phyloP scores from a whole-genome alignment of 1,284 basidiomycete species.

The Veloboletus limbatus region DNA sequence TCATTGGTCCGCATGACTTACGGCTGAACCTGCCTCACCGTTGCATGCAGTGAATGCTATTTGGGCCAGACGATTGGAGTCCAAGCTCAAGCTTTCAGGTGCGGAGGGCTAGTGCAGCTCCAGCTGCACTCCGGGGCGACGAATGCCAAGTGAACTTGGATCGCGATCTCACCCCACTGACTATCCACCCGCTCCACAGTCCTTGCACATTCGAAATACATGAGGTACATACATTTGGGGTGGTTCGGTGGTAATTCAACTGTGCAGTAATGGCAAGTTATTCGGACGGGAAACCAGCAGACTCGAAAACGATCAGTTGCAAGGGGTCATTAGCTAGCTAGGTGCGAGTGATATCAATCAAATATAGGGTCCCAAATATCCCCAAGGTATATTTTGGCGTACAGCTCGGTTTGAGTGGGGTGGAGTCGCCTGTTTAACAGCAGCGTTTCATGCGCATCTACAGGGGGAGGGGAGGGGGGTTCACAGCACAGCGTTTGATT shows the following conservation, averaged over 20 bases:
- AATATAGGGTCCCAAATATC: slow-evolving; percentile 1
- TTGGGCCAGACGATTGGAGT: no score
- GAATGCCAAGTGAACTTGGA: no score
- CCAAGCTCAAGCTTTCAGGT: no score
- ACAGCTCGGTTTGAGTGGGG: no score
- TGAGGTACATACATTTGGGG: neutral
- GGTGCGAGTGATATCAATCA: slow-evolving; percentile 13
- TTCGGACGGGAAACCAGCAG: neutral
- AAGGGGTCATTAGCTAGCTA: slow-evolving; percentile 1
- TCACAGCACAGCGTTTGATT: slow-evolving; percentile 5
- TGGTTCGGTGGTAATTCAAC: neutral
- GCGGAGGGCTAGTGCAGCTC: no score
- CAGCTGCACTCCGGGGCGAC: no score
- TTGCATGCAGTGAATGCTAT: no score
- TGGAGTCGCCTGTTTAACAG: neutral
- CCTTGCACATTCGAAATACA: slow-evolving; percentile 1
- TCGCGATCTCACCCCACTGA: no score
- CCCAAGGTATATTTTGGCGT: slow-evolving; percentile 8
- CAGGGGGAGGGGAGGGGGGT: slow-evolving; percentile 6
- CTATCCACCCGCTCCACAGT: neutral
- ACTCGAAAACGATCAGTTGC: neutral
- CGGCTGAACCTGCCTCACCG: no score
- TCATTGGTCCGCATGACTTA: no score
- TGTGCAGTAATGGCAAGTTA: neutral
- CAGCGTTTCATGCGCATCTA: slow-evolving; percentile 11